Percentiles rank a stretch among this genome's conserved stretches.
Conservation (phyloP, 148 eudicot species). For the Salicornia ramosissima region DNA sequence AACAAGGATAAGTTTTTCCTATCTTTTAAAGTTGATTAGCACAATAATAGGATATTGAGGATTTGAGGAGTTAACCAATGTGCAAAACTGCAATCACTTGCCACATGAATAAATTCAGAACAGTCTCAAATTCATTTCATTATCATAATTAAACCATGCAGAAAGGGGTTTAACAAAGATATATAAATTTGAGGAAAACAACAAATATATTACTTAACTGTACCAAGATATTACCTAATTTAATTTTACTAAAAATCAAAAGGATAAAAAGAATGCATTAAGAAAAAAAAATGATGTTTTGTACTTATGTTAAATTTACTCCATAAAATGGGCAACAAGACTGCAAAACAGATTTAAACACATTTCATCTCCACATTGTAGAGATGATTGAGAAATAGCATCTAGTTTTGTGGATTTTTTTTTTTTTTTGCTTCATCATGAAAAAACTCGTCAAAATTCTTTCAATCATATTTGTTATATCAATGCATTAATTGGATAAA, state of each 20-base stretch:
- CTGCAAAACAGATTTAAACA: too few relatives aligned
- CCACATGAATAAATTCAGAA: not conserved
- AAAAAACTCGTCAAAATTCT: not conserved
- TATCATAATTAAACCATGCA: not conserved
- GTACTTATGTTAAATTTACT: too few relatives aligned
- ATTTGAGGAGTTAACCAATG: not conserved
- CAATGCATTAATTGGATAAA: not conserved
- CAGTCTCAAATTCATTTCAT: not conserved
- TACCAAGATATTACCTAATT: not conserved
- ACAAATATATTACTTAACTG: not conserved
- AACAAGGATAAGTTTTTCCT: too few relatives aligned
- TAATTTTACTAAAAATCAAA: not conserved
- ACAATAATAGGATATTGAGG: too few relatives aligned
- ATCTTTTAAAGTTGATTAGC: too few relatives aligned
- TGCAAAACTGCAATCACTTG: not conserved
- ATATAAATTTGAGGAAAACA: not conserved
- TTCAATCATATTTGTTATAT: not conserved
- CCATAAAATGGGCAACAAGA: not conserved
- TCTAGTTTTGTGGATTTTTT: too few relatives aligned
- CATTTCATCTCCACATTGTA: not conserved
- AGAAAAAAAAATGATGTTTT: too few relatives aligned
- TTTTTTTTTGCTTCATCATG: too few relatives aligned
- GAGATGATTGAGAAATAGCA: not conserved
- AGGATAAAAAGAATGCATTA: too few relatives aligned
- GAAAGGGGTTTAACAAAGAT: not conserved